Percentiles rank a stretch among this genome's conserved stretches.
Evolutionary conservation across 768 basidiomycete species (phyloP).

Genomic region (Podaxis sp.): DNA sequence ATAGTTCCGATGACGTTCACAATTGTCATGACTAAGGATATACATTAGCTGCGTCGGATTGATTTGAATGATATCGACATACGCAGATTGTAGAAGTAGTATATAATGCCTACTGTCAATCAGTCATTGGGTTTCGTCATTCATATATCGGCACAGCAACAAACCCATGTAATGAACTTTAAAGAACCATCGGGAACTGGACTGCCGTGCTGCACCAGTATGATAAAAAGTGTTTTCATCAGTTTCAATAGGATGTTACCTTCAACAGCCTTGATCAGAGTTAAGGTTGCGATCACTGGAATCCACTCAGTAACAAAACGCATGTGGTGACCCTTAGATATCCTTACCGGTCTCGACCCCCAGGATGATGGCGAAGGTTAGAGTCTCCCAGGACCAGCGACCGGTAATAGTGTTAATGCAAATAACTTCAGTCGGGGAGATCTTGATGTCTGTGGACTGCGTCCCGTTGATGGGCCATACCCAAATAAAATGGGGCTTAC

Average conservation of each 20-base stretch:
- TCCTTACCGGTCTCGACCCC: neutral
- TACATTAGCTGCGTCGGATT: neutral
- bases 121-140: neutral
- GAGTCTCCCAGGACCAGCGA: neutral
- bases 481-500: neutral
- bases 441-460: neutral
- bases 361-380: neutral
- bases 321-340: neutral
- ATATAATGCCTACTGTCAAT: neutral
- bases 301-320: no score
- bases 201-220: neutral
- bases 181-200: slow-evolving; percentile 1
- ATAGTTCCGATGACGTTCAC: neutral
- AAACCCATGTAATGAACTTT: slow-evolving; percentile 9
- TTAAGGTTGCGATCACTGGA: neutral
- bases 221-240: neutral
- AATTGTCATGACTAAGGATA: neutral
- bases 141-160: neutral
- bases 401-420: neutral
- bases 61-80: neutral
- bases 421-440: neutral
- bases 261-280: slow-evolving; percentile 2
- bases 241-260: neutral
- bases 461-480: no score
- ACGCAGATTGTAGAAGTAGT: slow-evolving; percentile 2